phyloP scores from a whole-genome alignment of 228 moss, liverwort and hornwort species.

The Sphagnum fallax region DNA sequence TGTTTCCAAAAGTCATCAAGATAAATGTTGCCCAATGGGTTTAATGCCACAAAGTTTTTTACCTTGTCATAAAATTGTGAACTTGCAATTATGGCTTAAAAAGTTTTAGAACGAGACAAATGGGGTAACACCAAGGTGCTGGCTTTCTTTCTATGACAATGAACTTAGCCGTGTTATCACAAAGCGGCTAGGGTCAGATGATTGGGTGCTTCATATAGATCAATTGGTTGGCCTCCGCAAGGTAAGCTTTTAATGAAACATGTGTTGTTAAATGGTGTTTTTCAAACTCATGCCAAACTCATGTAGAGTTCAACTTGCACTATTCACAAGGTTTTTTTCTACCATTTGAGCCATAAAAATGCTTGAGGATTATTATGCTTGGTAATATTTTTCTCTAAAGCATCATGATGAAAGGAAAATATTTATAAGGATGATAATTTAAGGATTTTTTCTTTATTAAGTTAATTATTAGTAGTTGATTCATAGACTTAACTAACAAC shows the following conservation, averaged over 20 bases:
- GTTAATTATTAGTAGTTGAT: too few species aligned
- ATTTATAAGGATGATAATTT: too few species aligned
- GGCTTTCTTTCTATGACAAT: conserved; percentile 81
- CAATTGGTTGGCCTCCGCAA: conserved; percentile 65
- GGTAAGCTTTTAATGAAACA: conserved; percentile 40
- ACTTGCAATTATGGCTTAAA: conserved; percentile 72
- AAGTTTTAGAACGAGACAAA: conserved; percentile 96
- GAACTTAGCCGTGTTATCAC: conserved; percentile 78
- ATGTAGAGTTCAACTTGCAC: too few species aligned
- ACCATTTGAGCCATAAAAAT: too few species aligned
- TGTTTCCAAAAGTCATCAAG: neutral
- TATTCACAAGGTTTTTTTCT: too few species aligned
- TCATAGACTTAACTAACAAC: too few species aligned
- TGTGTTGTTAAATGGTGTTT: too few species aligned
- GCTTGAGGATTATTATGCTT: too few species aligned
- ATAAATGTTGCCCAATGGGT: neutral
- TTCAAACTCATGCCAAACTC: too few species aligned
- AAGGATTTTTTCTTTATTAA: too few species aligned
- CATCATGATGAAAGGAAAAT: too few species aligned
- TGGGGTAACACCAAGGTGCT: conserved; percentile 92
- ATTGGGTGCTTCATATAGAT: conserved; percentile 76
- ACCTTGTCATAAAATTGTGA: neutral
- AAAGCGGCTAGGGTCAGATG: conserved; percentile 80
- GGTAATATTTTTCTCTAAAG: too few species aligned
- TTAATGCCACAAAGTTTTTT: neutral